phyloP scores from a whole-genome alignment of 192 early-diverging fungal genomes.

The Coemansia nantahalensis region DNA sequence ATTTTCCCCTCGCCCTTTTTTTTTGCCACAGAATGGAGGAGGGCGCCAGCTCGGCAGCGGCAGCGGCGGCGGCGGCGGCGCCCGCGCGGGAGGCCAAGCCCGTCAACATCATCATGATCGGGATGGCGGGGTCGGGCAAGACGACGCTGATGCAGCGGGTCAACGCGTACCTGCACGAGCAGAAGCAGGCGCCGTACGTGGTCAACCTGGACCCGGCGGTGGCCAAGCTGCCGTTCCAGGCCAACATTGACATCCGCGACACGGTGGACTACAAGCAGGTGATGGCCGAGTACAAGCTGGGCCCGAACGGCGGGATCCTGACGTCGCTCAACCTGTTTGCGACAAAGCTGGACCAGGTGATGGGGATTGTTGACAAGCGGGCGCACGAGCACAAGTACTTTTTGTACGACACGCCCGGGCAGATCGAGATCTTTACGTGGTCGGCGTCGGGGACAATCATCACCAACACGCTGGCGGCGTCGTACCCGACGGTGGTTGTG shows the following conservation, averaged over 20 bases:
- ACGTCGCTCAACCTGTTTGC: conserved; percentile 96
- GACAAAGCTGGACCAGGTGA: conserved; percentile 97
- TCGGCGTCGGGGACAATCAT: conserved; percentile 95
- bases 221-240: conserved; percentile 77
- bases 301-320: conserved; percentile 96
- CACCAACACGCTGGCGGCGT: conserved; percentile 87
- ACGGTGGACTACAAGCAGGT: conserved; percentile 99
- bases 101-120: conserved; percentile 73
- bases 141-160: conserved; percentile 96
- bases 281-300: conserved; percentile 96
- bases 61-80: neutral
- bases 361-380: conserved; percentile 81
- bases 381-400: conserved; percentile 64
- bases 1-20: too few species aligned
- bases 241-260: conserved; percentile 97
- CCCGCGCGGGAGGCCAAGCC: conserved; percentile 4
- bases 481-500: conserved; percentile 86
- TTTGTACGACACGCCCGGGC: conserved; percentile 90
- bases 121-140: conserved; percentile 98
- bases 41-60: conserved; percentile 1
- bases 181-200: conserved; percentile 78
- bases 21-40: too few species aligned
- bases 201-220: conserved; percentile 97
- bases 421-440: conserved; percentile 99
- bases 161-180: conserved; percentile 81